Base-by-base conservation (phyloP, 805 yeast species). In the Grigorovia humatica region DNA sequence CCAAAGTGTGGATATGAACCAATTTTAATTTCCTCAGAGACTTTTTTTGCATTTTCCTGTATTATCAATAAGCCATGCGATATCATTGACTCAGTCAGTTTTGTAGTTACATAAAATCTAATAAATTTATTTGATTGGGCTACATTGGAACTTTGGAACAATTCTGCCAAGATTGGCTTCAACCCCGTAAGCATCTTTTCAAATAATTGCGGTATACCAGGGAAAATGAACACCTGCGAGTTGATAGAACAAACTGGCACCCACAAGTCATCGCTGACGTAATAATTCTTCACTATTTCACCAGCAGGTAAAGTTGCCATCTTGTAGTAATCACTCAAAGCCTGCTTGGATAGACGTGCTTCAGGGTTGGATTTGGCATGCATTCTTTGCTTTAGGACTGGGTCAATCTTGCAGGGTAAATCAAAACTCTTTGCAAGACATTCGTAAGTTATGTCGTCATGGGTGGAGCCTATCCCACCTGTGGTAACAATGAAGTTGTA, bases 1-100 rank as follows among this genome's bases (percentile, higher is more conserved):
- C 75, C 74, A 68, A 78, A 75, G 65, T 88, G 96, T 1, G 96
- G 96, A 63, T 88, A 88, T 38, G 90, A 82, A 2, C 96, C 96
- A 47, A 88, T 74, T 61, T 88, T 88, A 48, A 88, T 74, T 38
- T 63, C 64, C 18, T 54, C 51, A 4, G 68, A 66, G 5, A 60
- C 55, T 4, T 58, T 52, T 5, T 60, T 59, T 19, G 72, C 71
- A 45, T 66, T 65, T 2, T 61, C 60, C 57, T 86, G 93, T 30
- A 85, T 63, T 1, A 68, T 60, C 1, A 77, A 60, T 54, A 88
- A 70, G 50, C 71, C 78, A 2, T 85, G 81, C 0, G 96, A 93
- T 60, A 88, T 75, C 50, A 73, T 78, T 7, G 85, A 77, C 62
- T 88, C 96, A 1, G 78, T 66, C 12, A 77, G 61, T 2, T 64